phyloP scores from a whole-genome alignment of 495 filamentous ascomycete species.

The Letharia lupina region DNA sequence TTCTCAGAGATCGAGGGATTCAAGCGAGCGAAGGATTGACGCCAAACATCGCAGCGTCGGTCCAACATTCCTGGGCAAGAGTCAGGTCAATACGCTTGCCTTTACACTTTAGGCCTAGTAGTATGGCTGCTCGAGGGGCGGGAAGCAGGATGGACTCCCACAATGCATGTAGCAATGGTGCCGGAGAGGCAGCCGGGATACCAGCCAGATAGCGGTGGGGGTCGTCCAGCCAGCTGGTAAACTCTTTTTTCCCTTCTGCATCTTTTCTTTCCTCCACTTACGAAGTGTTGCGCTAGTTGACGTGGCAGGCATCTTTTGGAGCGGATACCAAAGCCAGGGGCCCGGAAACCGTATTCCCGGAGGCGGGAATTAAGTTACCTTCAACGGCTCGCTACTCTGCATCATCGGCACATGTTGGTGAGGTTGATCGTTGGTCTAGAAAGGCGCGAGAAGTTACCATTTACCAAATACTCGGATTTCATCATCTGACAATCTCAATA shows the following conservation, averaged over 20 bases:
- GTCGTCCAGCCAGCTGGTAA: background rate
- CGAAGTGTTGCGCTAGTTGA: conserved; percentile 10
- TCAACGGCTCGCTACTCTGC: background rate
- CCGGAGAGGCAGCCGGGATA: background rate
- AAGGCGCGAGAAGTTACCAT: background rate
- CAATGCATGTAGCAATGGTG: background rate
- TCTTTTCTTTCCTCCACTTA: background rate
- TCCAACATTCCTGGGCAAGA: background rate
- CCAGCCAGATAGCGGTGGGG: background rate
- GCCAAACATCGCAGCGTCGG: background rate
- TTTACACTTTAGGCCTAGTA: background rate
- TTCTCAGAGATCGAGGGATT: background rate
- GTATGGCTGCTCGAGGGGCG: background rate
- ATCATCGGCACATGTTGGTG: background rate
- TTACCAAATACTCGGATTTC: background rate
- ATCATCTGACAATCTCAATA: background rate
- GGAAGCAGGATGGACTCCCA: background rate
- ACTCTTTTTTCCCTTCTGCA: background rate
- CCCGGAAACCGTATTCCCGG: conserved; percentile 1
- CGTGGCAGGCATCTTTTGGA: conserved; percentile 13
- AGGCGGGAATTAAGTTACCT: background rate
- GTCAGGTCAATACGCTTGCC: background rate
- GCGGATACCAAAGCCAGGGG: conserved; percentile 3
- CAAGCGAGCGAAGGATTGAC: background rate
- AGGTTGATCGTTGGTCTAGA: background rate